Percentiles rank a stretch among this genome's conserved stretches.
Evolutionary conservation across 148 eudicot species (phyloP).

Genomic region (Persicaria maculosa): DNA sequence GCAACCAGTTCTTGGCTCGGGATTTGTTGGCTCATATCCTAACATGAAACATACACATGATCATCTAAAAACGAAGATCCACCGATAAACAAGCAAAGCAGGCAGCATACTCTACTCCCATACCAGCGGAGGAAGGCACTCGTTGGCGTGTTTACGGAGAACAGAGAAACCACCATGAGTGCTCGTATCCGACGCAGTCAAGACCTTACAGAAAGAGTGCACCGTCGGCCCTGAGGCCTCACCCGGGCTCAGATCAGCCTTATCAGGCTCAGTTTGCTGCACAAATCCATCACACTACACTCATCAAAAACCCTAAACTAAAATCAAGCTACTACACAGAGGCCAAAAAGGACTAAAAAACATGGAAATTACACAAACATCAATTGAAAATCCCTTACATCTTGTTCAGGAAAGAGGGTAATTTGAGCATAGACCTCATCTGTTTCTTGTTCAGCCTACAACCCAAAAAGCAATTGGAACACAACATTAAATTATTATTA

Average conservation of each 20-base stretch:
- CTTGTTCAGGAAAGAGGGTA: constrained; percentile 62
- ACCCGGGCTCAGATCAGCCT: constrained; percentile 41
- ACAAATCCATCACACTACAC: background rate
- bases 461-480: background rate
- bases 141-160: constrained; percentile 87
- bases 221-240: constrained; percentile 62
- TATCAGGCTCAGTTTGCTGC: constrained; percentile 61
- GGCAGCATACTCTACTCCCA: background rate
- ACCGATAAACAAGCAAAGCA: background rate
- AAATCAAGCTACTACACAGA: background rate
- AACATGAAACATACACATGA: background rate
- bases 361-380: background rate
- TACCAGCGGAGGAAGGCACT: constrained; percentile 91
- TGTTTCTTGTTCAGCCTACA: constrained; percentile 93
- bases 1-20: constrained; percentile 88
- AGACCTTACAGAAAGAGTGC: constrained; percentile 76
- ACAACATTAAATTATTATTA: background rate
- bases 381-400: constrained; percentile 35
- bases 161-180: constrained; percentile 99
- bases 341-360: background rate
- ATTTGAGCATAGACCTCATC: constrained; percentile 97
- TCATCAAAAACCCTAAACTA: background rate
- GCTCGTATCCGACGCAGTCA: constrained; percentile 94
- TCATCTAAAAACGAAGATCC: background rate
- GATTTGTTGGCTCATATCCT: constrained; percentile 80